A percentile compares a stretch with the other conserved stretches of the same genome.
Conservation (phyloP, 2,329 filamentous ascomycete genomes). For the Fusarium sambucinum region DNA sequence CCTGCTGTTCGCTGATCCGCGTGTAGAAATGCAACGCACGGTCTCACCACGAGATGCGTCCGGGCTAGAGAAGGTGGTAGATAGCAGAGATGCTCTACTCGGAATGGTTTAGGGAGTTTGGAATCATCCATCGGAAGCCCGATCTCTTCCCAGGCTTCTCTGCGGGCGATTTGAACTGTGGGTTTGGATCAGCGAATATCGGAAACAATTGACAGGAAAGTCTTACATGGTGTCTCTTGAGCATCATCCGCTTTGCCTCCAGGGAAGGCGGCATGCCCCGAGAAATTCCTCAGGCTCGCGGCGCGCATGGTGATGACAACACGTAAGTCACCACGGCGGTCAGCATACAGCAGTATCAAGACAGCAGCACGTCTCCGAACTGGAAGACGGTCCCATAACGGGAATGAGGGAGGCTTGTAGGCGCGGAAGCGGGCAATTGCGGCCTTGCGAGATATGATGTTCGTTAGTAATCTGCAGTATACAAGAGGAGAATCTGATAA, state of each 20-base stretch:
- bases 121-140: constrained; percentile 80
- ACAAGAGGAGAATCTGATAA: constrained; percentile 14
- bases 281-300: constrained; percentile 73
- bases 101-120: constrained; percentile 80
- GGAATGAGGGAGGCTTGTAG: constrained; percentile 70
- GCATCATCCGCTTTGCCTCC: constrained; percentile 76
- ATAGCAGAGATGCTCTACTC: constrained; percentile 87
- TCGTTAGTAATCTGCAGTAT: constrained; percentile 27
- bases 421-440: constrained; percentile 71
- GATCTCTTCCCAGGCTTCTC: constrained; percentile 94
- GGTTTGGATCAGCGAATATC: neutral
- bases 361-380: constrained; percentile 83
- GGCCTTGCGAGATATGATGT: constrained; percentile 56
- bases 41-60: constrained; percentile 79
- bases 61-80: constrained; percentile 81
- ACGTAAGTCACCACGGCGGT: constrained; percentile 80
- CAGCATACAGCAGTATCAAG: constrained; percentile 87
- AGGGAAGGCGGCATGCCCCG: constrained; percentile 89
- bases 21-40: constrained; percentile 83
- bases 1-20: constrained; percentile 61
- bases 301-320: constrained; percentile 78
- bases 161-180: constrained; percentile 82
- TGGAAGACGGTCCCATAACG: constrained; percentile 72
- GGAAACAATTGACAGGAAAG: neutral
- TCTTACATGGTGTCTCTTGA: constrained; percentile 70